Evolutionary conservation across 2,329 filamentous ascomycete species (phyloP).

Genomic region (Phialocephala subalpina): DNA sequence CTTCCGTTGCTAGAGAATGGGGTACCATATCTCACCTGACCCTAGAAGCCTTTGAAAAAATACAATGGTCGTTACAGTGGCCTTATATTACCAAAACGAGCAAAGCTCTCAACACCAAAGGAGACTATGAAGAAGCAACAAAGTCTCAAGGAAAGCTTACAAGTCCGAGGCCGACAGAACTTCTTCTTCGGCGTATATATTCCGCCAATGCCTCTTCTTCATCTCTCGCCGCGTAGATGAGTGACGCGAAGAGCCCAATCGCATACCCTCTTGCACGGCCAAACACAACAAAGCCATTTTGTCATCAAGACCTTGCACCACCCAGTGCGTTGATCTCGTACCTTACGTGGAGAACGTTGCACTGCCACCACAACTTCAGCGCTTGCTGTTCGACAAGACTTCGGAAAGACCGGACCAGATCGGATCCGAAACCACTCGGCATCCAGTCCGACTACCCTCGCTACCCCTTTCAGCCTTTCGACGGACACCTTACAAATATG

Average conservation of each 20-base stretch:
- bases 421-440: background rate
- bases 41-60: background rate
- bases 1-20: background rate
- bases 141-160: background rate
- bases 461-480: slow-evolving; percentile 1
- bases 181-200: too few relatives aligned
- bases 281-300: background rate
- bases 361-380: background rate
- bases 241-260: background rate
- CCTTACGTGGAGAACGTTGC: too few relatives aligned
- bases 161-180: background rate
- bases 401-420: background rate
- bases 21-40: background rate
- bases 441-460: background rate
- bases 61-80: background rate
- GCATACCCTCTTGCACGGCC: background rate
- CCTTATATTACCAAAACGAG: background rate
- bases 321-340: background rate
- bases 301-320: slow-evolving; percentile 1
- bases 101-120: background rate
- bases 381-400: background rate
- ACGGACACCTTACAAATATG: background rate
- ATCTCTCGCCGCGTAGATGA: too few relatives aligned
- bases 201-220: too few relatives aligned
- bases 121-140: background rate